Base-by-base conservation (phyloP, 768 basidiomycete species). In the Podaxis pistillaris region DNA sequence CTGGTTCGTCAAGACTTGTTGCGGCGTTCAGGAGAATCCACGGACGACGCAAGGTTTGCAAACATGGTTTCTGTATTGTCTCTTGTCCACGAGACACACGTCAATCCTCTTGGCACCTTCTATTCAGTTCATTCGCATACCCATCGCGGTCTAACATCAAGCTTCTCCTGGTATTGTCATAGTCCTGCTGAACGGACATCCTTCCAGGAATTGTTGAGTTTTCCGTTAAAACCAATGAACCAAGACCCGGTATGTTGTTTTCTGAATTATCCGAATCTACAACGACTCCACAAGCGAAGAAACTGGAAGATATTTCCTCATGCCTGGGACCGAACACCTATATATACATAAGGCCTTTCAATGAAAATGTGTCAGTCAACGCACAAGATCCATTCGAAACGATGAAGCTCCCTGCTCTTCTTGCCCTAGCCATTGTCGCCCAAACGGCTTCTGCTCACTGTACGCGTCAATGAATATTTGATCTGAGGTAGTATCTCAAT, bases 401-500 rank as follows among this genome's bases (percentile, higher is more conserved):
- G 59, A 75, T 74, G 74, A 73, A 71, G 67, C 63, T 73, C 58
- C 53, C 66, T 24, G 56, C 60, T 44, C 36, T 71, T 54, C 36
- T 71, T 56, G 67, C 67, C 62, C 66, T 72, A 38, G 67, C 67
- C 44, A 70, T 68, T 47, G 50, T 70, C 38, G 64, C 70, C 24
- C 73, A 76, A 50, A 63, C 61, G 15, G 73, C 63, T 9, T 75
- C 74, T 62, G 75, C 71, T 11, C 54, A 55, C 54, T 55, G 58
- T 59, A 37, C 1, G 58, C 51, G 13, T 49, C n/a, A 4, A 11
- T 6, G 17, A n/a, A 36, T 37, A 55, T 38, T 6, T n/a, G 15
- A 33, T 38, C 37, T 7, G 19, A n/a, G 17, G 0, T 19, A 46
- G 12, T 50, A 22, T 22, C 11, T 11, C 22, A 50, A 46, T 46